Conservation (phyloP, 1,139 yeast species). For the Casaregolazyma suthepensis region DNA sequence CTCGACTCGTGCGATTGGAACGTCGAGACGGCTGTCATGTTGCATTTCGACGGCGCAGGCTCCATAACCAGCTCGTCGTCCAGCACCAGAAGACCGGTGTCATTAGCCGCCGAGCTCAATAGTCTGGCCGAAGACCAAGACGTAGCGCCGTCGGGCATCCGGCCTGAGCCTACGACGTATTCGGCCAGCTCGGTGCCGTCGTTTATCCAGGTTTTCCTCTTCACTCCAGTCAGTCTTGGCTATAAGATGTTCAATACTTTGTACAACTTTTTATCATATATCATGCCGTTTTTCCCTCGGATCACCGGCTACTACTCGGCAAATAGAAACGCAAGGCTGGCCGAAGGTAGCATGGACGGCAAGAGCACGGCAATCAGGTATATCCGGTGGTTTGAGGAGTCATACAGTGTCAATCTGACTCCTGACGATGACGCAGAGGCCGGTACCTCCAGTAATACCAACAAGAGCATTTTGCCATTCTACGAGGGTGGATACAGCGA, state of each 20-base stretch:
- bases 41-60: conserved; percentile 27
- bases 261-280: conserved; percentile 28
- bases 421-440: neutral
- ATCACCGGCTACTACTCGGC: conserved; percentile 34
- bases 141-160: conserved; percentile 15
- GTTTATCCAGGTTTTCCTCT: conserved; percentile 26
- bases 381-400: conserved; percentile 36
- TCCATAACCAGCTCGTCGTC: conserved; percentile 8
- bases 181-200: conserved; percentile 20
- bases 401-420: conserved; percentile 22
- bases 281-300: conserved; percentile 34
- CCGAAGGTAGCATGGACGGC: conserved; percentile 34
- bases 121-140: conserved; percentile 13
- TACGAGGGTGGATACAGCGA: conserved; percentile 72
- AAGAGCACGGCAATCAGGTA: conserved; percentile 38
- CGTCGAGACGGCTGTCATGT: conserved; percentile 28
- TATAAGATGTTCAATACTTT: conserved; percentile 28
- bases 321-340: conserved; percentile 31
- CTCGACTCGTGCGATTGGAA: conserved; percentile 28
- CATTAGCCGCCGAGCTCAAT: conserved; percentile 29
- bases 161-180: conserved; percentile 19
- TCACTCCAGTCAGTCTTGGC: conserved; percentile 31
- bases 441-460: conserved; percentile 1
- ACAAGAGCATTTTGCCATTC: conserved; percentile 31
- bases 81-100: conserved; percentile 15